A percentile compares a stretch with the other conserved stretches of the same genome.
phyloP scores from a whole-genome alignment of 2,329 filamentous ascomycete species.

The Diaporthe sp. region DNA sequence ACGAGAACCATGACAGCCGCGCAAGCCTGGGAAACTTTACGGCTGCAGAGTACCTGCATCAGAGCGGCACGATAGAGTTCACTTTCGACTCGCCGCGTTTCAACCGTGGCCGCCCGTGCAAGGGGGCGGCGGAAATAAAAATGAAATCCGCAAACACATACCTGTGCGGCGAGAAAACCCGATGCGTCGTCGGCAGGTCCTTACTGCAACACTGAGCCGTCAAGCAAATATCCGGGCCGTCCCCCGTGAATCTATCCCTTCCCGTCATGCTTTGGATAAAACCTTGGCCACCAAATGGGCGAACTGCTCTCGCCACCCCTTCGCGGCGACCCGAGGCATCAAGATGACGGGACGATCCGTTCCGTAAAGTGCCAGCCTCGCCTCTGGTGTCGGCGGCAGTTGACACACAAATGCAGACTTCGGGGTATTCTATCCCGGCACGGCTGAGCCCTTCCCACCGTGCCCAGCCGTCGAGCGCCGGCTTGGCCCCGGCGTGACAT shows the following conservation, averaged over 20 bases:
- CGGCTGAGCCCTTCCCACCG: neutral
- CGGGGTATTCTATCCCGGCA: neutral
- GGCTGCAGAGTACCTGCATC: slow-evolving; percentile 28
- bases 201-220: neutral
- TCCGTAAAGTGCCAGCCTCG: neutral
- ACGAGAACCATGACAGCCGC: slow-evolving; percentile 10
- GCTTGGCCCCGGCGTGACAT: slow-evolving; percentile 11
- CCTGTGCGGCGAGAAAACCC: slow-evolving; percentile 12
- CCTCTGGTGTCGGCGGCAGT: neutral
- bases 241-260: neutral
- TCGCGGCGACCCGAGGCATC: neutral
- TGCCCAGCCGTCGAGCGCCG: slow-evolving; percentile 4
- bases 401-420: neutral
- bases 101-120: neutral
- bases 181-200: neutral
- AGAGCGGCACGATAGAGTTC: slow-evolving; percentile 7
- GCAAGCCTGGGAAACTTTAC: neutral
- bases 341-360: slow-evolving; percentile 18
- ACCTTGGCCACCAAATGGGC: neutral
- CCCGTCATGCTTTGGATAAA: neutral
- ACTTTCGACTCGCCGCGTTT: slow-evolving; percentile 1
- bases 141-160: neutral
- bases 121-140: slow-evolving; percentile 1
- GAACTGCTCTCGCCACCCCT: neutral
- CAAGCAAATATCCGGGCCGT: neutral